A percentile compares a stretch with the other conserved stretches of the same genome.
These are phyloP conservation scores for Pyrenophora tritici-repentis DNA, from an alignment of 2,329 filamentous ascomycete species.

Conservation along the genomic window DNA sequence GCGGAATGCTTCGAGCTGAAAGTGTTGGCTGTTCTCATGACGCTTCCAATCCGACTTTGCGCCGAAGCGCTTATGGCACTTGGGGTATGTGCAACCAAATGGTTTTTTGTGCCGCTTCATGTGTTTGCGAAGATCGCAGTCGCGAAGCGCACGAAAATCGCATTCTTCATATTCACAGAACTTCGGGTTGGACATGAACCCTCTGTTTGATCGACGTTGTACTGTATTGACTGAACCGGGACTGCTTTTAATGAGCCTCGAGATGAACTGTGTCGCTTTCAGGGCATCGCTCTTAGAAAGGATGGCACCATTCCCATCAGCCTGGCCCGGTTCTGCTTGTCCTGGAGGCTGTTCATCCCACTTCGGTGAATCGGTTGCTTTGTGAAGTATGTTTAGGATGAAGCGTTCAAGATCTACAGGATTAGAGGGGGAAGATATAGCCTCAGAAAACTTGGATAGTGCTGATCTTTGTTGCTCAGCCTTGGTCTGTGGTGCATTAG, in stretches of 20 bases:
- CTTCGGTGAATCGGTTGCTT: constrained; percentile 3
- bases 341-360: not conserved
- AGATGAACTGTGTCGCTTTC: constrained; percentile 31
- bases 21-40: constrained; percentile 82
- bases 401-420: constrained; percentile 30
- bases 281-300: constrained; percentile 31
- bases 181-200: constrained; percentile 14
- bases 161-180: constrained; percentile 35
- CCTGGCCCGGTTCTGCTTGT: not conserved
- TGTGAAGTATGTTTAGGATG: constrained; percentile 25
- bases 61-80: constrained; percentile 77
- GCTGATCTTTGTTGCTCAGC: constrained; percentile 36
- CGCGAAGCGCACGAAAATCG: constrained; percentile 28
- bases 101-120: constrained; percentile 79
- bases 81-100: constrained; percentile 76
- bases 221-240: constrained; percentile 12
- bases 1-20: constrained; percentile 71
- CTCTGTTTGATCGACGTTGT: constrained; percentile 20
- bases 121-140: constrained; percentile 67
- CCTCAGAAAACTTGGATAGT: constrained; percentile 31
- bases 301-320: constrained; percentile 2
- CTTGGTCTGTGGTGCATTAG: constrained; percentile 35
- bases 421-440: constrained; percentile 18
- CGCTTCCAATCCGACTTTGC: constrained; percentile 95
- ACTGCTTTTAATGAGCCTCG: constrained; percentile 33